Percentiles rank a stretch among this genome's conserved stretches.
phyloP scores from a whole-genome alignment of 225 moss, liverwort and hornwort genomes.

The Pseudoscleropodium purum region DNA sequence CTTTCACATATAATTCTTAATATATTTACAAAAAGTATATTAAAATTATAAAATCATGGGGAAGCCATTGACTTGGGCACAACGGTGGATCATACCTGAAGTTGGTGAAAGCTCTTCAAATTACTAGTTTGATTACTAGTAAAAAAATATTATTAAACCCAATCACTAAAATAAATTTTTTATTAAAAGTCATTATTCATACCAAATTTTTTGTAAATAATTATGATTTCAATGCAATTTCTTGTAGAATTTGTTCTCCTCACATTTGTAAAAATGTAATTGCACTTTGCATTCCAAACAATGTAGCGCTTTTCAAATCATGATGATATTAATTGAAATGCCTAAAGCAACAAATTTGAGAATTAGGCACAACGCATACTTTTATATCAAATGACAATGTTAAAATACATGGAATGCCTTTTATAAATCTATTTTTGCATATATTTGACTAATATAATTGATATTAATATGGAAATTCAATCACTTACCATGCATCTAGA shows the following conservation, averaged over 20 bases:
- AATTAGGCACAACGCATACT: fast-evolving
- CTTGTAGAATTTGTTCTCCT: too few species aligned
- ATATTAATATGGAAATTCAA: background rate
- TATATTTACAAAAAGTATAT: background rate
- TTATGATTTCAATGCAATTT: background rate
- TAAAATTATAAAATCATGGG: slow-evolving; percentile 2
- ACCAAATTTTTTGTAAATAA: background rate
- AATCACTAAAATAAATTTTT: background rate
- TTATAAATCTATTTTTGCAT: background rate
- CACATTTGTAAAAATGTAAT: background rate
- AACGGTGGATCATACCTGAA: slow-evolving; percentile 30
- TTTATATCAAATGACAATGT: background rate
- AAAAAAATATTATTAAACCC: background rate
- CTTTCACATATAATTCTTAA: background rate
- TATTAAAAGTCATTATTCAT: background rate
- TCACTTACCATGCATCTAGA: background rate
- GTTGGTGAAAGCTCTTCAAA: background rate
- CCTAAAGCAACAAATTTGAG: background rate
- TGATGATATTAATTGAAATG: background rate
- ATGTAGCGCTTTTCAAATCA: too few species aligned
- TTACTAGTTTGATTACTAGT: too few species aligned
- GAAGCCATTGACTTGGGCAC: slow-evolving; percentile 29
- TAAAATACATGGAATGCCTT: background rate
- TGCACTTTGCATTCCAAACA: background rate
- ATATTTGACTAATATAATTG: background rate